phyloP scores from a whole-genome alignment of 768 basidiomycete genomes.

The Rhodotorula graminis region DNA sequence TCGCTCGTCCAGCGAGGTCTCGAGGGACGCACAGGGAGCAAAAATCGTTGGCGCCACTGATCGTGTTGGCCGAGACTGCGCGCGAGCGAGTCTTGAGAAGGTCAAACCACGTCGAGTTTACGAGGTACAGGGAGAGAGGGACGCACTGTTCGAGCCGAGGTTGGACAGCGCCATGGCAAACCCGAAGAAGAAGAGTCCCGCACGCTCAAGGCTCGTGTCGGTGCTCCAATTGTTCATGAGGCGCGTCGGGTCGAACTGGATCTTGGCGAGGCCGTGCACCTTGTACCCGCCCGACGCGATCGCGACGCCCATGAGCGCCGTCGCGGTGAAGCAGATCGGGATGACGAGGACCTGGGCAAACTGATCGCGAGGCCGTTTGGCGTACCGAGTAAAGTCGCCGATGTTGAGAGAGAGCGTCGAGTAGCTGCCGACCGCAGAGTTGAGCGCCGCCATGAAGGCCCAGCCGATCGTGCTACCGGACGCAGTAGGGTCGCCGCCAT shows the following conservation, averaged over 20 bases:
- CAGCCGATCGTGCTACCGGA: conserved; percentile 48
- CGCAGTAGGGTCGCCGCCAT: conserved; percentile 4
- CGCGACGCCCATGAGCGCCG: conserved; percentile 19
- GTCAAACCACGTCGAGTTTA: neutral
- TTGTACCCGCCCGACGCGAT: conserved; percentile 14
- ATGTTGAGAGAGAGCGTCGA: conserved; percentile 41
- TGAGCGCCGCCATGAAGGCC: conserved; percentile 72
- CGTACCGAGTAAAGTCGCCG: conserved; percentile 22
- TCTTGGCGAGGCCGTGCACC: conserved; percentile 10
- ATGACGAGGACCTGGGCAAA: conserved; percentile 36
- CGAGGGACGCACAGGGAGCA: neutral
- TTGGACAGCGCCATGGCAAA: conserved; percentile 7
- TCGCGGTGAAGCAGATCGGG: conserved; percentile 32
- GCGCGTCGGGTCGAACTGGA: conserved; percentile 20
- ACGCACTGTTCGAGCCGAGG: conserved; percentile 8
- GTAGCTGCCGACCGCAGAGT: conserved; percentile 70
- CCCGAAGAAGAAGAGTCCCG: conserved; percentile 37
- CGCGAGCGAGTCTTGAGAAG: neutral
- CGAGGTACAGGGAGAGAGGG: neutral
- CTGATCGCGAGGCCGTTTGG: neutral
- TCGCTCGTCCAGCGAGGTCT: no score
- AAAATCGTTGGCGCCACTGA: conserved; percentile 27
- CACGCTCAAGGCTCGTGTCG: conserved; percentile 6
- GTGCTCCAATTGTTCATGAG: conserved; percentile 30
- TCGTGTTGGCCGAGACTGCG: conserved; percentile 24